These are phyloP conservation scores for Aspergillus conjunctus DNA, from an alignment of 495 filamentous ascomycete genomes.

Conservation along the genomic window DNA sequence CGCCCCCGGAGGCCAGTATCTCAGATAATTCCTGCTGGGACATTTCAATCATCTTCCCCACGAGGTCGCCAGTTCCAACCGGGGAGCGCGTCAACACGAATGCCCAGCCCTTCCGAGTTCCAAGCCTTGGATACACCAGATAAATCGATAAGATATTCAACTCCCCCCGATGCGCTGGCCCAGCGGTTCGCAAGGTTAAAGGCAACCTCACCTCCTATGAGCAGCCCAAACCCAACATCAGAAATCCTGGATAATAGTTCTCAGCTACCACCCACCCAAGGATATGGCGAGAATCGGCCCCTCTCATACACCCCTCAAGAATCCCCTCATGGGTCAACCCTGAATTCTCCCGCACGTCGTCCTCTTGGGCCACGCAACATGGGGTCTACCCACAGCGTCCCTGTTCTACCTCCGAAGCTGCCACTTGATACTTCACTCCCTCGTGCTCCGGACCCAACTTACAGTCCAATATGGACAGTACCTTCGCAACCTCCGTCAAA, in stretches of 20 bases:
- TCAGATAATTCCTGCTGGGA: slow-evolving; percentile 22
- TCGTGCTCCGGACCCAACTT: slow-evolving; percentile 79
- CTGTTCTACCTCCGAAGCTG: slow-evolving; percentile 56
- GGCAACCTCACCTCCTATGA: slow-evolving; percentile 26
- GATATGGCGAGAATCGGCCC: slow-evolving; percentile 35
- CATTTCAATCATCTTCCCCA: slow-evolving; percentile 16
- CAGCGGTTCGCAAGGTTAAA: slow-evolving; percentile 51
- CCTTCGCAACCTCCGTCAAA: slow-evolving; percentile 48
- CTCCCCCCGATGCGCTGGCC: slow-evolving; percentile 40
- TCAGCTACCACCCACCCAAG: slow-evolving; percentile 34
- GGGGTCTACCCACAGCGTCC: slow-evolving; percentile 46
- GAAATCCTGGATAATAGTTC: slow-evolving; percentile 34
- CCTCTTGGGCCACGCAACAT: slow-evolving; percentile 61
- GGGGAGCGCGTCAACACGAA: slow-evolving; percentile 30
- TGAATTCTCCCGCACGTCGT: slow-evolving; percentile 33
- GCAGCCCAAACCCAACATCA: background rate
- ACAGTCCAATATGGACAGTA: slow-evolving; percentile 65
- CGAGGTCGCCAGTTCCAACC: slow-evolving; percentile 33
- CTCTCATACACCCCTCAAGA: slow-evolving; percentile 26
- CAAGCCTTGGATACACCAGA: slow-evolving; percentile 27
- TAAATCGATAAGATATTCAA: slow-evolving; percentile 31
- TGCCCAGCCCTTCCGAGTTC: slow-evolving; percentile 49
- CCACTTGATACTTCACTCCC: slow-evolving; percentile 66
- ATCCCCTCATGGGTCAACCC: slow-evolving; percentile 23
- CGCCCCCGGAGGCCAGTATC: slow-evolving; percentile 21